A percentile compares a stretch with the other conserved stretches of the same genome.
These are phyloP conservation scores for Cystobasidium sp. DNA, from an alignment of 1,284 basidiomycete species.

Conservation along the genomic window DNA sequence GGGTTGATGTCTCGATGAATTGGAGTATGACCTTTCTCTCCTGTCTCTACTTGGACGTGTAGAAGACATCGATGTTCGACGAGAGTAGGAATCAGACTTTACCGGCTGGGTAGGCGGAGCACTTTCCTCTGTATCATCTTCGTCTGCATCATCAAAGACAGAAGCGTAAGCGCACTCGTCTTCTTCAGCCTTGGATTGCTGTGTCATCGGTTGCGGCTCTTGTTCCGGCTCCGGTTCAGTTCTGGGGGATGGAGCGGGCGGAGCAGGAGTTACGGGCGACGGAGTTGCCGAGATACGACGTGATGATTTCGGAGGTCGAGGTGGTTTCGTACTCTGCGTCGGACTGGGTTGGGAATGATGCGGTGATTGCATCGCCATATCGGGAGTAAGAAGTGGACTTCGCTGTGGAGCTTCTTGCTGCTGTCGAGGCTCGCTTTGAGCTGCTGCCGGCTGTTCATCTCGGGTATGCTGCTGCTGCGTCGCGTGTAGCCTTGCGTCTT, in stretches of 20 bases:
- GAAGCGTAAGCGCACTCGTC: constrained; percentile 32
- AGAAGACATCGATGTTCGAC: constrained; percentile 80
- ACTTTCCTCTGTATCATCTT: constrained; percentile 79
- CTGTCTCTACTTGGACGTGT: constrained; percentile 62
- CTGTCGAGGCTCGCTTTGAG: no score
- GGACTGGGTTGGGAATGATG: constrained; percentile 3
- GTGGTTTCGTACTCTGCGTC: not conserved
- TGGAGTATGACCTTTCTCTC: not conserved
- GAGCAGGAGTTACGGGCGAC: not conserved
- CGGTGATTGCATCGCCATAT: not conserved
- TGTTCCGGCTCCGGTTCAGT: not conserved
- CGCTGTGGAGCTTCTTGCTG: not conserved
- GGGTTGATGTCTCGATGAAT: not conserved
- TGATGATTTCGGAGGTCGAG: constrained; percentile 13
- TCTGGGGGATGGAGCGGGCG: not conserved
- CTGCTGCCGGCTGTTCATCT: no score
- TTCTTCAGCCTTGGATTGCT: constrained; percentile 3
- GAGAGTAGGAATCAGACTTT: constrained; percentile 86
- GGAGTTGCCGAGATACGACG: constrained; percentile 5
- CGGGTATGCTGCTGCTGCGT: not conserved
- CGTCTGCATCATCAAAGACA: constrained; percentile 58
- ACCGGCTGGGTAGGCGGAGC: constrained; percentile 61
- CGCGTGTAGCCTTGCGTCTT: not conserved
- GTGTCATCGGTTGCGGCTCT: not conserved
- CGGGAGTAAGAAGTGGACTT: not conserved